Evolutionary conservation across 2,329 filamentous ascomycete genomes (phyloP).

Genomic region (Cadophora gregata): DNA sequence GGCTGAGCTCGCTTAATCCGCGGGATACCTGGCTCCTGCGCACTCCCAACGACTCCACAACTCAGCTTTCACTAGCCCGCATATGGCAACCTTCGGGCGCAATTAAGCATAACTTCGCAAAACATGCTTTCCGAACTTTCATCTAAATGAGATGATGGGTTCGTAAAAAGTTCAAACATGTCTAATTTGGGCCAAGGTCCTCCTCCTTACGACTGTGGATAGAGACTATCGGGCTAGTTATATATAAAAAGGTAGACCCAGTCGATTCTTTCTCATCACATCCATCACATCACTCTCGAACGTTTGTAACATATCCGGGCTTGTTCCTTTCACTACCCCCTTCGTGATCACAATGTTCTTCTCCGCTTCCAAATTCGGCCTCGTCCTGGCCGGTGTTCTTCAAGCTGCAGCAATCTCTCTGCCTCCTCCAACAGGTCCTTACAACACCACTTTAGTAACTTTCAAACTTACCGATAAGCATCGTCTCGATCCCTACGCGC

Average conservation of each 20-base stretch:
- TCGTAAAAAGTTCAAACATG: neutral
- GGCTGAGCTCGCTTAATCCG: neutral
- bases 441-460: conserved; percentile 31
- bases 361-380: neutral
- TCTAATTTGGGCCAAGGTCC: neutral
- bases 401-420: conserved; percentile 15
- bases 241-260: neutral
- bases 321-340: neutral
- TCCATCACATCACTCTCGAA: neutral
- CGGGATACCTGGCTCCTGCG: neutral
- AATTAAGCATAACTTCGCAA: neutral
- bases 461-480: conserved; percentile 32
- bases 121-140: neutral
- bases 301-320: no score
- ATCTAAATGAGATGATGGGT: neutral
- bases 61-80: neutral
- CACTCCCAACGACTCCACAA: neutral
- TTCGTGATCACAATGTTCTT: neutral
- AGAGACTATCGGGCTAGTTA: neutral
- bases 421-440: conserved; percentile 24
- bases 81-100: conserved; percentile 4
- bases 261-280: neutral
- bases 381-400: conserved; percentile 11
- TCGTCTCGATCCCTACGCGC: conserved; percentile 41
- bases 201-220: neutral